These are phyloP conservation scores for Arxiozyma bovina DNA, from an alignment of 1,139 yeast species.

Conservation along the genomic window DNA sequence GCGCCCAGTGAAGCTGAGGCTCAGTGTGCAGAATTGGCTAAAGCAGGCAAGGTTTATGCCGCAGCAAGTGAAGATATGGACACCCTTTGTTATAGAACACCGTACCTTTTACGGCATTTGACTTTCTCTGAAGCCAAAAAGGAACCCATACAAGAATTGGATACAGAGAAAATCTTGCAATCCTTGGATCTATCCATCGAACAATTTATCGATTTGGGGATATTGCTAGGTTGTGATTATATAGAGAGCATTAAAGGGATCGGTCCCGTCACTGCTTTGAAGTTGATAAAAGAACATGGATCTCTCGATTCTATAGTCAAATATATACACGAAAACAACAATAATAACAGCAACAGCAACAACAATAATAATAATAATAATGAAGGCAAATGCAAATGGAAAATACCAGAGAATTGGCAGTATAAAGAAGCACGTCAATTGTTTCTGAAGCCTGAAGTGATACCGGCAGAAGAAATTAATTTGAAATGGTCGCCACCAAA, in stretches of 20 bases:
- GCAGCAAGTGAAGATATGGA: conserved; percentile 99
- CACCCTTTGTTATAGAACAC: conserved; percentile 85
- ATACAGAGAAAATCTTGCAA: conserved; percentile 57
- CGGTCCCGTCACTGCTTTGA: conserved; percentile 90
- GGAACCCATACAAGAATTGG: conserved; percentile 82
- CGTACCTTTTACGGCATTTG: conserved; percentile 72
- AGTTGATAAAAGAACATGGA: conserved; percentile 78
- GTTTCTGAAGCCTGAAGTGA: conserved; percentile 73
- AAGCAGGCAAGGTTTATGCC: conserved; percentile 82
- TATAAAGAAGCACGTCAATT: conserved; percentile 78
- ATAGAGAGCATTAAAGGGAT: conserved; percentile 92
- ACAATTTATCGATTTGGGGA: conserved; percentile 85
- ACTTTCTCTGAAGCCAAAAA: conserved; percentile 92
- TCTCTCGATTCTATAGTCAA: conserved; percentile 70
- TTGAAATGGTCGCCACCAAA: conserved; percentile 53
- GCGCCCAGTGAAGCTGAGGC: conserved; percentile 99
- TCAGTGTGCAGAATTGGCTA: conserved; percentile 90
- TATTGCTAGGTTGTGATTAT: conserved; percentile 90
- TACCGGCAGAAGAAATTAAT: conserved; percentile 48
- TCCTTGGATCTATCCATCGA: conserved; percentile 64
- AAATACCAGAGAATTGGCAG: conserved; percentile 93
- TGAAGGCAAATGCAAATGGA: conserved; percentile 55
- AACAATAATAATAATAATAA: conserved; percentile 21
- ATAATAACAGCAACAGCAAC: too few relatives aligned
- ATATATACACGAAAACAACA: conserved; percentile 32